Evolutionary conservation across 768 basidiomycete genomes (phyloP), one percentile per base, ranked within the genome.

Genomic region (Mycena pura): DNA sequence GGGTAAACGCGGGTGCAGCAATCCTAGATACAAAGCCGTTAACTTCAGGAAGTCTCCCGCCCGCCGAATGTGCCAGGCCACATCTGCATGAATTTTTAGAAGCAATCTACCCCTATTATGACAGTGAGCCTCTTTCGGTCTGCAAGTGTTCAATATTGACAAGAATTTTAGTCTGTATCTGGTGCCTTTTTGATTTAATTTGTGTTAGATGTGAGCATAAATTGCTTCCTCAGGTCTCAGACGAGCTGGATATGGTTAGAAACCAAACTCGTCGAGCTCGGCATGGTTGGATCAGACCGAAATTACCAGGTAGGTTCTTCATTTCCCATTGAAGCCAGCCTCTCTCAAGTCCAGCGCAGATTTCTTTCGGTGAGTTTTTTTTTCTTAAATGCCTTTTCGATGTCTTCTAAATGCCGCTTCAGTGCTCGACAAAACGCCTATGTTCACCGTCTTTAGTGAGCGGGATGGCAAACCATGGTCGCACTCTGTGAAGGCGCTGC

Each of bases 221-320:
- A 29, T 57, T n/a, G n/a, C n/a, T 11, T 38, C 5, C 27, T 32
- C n/a, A 91, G 89, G 90, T 89, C 87, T 1, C 91, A 93, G 70
- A 95, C 93, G 3, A 88, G 86, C 63, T 95, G 93, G 93, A 80
- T 92, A 48, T 95, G 93, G 93, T 79, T 95, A 17, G 93, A 95
- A 77, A 86, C 87, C 15, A 96, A 95, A 73, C 80, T 96, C 8
- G 87, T 92, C 13, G 94, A 95, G 72, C 80, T 95, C 9, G 92
- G 86, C 17, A 93, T 95, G 87, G 74, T 95, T 17, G 93, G 93
- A 14, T 83, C 85, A 0, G 77, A 81, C 49, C 78, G 81, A 65
- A 85, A 82, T 67, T 95, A 95, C 70, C 85, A 91, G 77, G 92
- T 90, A 60, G 44, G 72, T 65, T 19, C 14, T 41, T 50, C 34